Percentiles rank a stretch among this genome's conserved stretches.
Conservation (phyloP, 1,139 yeast genomes). For the Debaryomyces subglobosus region DNA sequence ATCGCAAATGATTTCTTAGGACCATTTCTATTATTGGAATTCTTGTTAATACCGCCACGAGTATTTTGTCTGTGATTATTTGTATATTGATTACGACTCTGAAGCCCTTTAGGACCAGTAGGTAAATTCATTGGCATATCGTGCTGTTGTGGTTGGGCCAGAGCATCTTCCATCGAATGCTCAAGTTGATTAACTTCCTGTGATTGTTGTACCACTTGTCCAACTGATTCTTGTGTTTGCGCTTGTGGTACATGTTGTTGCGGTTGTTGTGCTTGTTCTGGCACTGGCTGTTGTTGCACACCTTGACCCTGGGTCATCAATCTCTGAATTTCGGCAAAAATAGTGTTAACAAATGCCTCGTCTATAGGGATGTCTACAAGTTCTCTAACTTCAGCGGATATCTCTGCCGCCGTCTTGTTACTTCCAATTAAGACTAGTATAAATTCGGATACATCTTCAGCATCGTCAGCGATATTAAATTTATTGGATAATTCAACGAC, state of each 20-base stretch:
- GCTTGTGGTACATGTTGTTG: slow-evolving; percentile 11
- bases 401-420: slow-evolving; percentile 65
- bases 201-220: slow-evolving; percentile 8
- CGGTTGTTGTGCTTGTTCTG: slow-evolving; percentile 18
- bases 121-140: slow-evolving; percentile 17
- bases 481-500: slow-evolving; percentile 41
- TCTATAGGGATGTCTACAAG: slow-evolving; percentile 68
- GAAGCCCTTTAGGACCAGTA: slow-evolving; percentile 22
- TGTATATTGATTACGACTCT: slow-evolving; percentile 1
- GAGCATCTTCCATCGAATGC: slow-evolving; percentile 4
- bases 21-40: slow-evolving; percentile 10
- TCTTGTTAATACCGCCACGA: slow-evolving; percentile 16
- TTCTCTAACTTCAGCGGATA: slow-evolving; percentile 63
- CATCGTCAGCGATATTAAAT: slow-evolving; percentile 57
- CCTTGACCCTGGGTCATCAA: slow-evolving; percentile 23
- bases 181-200: slow-evolving; percentile 8
- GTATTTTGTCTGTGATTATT: slow-evolving; percentile 8
- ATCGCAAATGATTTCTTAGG: slow-evolving; percentile 34
- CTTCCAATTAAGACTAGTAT: slow-evolving; percentile 74
- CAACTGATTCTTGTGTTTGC: slow-evolving; percentile 10
- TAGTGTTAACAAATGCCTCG: slow-evolving; percentile 48
- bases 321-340: slow-evolving; percentile 58
- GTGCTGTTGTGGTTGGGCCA: not conserved
- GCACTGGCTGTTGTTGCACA: slow-evolving; percentile 18
- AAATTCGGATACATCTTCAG: slow-evolving; percentile 79